Evolutionary conservation across 1,284 basidiomycete genomes (phyloP), one percentile per base, ranked within the genome.

Genomic region (Mycena sp.): DNA sequence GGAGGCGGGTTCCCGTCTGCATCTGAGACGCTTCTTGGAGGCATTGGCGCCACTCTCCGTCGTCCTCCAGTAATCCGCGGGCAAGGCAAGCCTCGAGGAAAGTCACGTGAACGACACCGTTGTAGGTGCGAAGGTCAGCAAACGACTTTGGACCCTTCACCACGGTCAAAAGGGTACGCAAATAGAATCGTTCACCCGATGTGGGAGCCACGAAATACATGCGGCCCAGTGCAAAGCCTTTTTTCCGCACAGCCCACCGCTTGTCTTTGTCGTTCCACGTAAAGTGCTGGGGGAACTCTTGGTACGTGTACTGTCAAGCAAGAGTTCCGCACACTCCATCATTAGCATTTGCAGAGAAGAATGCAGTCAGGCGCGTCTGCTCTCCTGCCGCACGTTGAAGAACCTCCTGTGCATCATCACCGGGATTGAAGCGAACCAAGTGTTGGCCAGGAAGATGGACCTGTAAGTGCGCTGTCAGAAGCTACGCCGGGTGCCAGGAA

Each of bases 41-140:
- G 58, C 82, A 83, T 6, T 66, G 59, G 2, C 71, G 26, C 80
- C 80, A 83, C 65, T 84, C 81, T 0, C 70, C 68, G 72, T 85
- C 81, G 73, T 83, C 77, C 41, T 81, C 73, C 0, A 85, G 68
- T 0, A 85, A 71, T 0, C 83, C 82, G 4, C 68, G 58, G 14
- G 77, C 78, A 48, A 78, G 46, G 48, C 81, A 84, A 10, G 80
- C 80, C 6, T 71, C 75, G 30, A 72, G 63, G n/a, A 51, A 73
- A 17, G 40, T 41, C 9, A 6, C 12, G n/a, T 41, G 40, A 6
- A 41, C 40, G n/a, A 41, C n/a, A 41, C 40, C 40, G n/a, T 19
- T 10, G 40, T 41, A 41, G 7, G 40, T 41, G 10, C n/a, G 6
- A 6, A 41, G 40, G 19, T 41, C 40, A 19, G 9, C 40, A 19